A percentile compares a stretch with the other conserved stretches of the same genome.
These are phyloP conservation scores for Sporisorium graminicola DNA, from an alignment of 1,284 basidiomycete species.

Conservation along the genomic window DNA sequence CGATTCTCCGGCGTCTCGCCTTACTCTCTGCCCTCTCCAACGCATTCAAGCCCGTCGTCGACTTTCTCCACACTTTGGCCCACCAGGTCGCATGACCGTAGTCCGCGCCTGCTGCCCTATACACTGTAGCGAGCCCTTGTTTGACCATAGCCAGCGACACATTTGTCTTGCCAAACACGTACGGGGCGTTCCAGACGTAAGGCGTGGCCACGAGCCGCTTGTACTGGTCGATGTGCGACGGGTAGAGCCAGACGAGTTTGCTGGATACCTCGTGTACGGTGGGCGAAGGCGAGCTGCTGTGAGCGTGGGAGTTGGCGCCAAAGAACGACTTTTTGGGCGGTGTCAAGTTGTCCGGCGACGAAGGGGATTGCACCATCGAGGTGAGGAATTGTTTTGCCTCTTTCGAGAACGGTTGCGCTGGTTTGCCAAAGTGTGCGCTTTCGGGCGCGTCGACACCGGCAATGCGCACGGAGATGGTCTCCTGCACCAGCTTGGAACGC, in stretches of 20 bases:
- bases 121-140: conserved; percentile 65
- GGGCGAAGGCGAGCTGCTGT: background rate
- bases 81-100: conserved; percentile 63
- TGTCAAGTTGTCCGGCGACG: conserved; percentile 33
- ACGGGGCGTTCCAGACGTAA: conserved; percentile 64
- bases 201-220: conserved; percentile 65
- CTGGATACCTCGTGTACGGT: conserved; percentile 9
- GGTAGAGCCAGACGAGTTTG: conserved; percentile 53
- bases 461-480: conserved; percentile 65
- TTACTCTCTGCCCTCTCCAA: conserved; percentile 57
- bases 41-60: conserved; percentile 43
- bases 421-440: conserved; percentile 66
- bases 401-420: conserved; percentile 65
- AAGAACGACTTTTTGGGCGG: conserved; percentile 14
- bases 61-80: conserved; percentile 51
- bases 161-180: conserved; percentile 66
- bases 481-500: conserved; percentile 17
- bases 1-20: conserved; percentile 42
- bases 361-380: conserved; percentile 39
- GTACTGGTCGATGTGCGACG: conserved; percentile 68
- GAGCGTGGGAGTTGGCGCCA: conserved; percentile 5
- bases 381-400: conserved; percentile 63
- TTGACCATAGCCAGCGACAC: conserved; percentile 63
- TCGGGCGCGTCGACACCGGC: conserved; percentile 68
- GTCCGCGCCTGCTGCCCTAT: conserved; percentile 61